phyloP scores from a whole-genome alignment of 371 early-diverging fungal genomes.

The Rhizopus microsporus region DNA sequence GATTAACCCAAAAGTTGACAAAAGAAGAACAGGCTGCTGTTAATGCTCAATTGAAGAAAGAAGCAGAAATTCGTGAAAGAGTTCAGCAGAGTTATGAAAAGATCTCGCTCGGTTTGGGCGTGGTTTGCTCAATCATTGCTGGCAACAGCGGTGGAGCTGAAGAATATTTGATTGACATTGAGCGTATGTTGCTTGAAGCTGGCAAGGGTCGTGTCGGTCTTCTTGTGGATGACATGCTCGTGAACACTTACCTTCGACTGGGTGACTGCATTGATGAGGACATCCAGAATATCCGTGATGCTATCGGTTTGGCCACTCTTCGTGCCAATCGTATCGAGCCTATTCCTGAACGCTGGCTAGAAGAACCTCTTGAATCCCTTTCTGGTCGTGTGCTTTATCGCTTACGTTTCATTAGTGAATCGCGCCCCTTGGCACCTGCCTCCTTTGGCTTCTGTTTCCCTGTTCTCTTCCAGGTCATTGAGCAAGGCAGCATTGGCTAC shows the following conservation, averaged over 20 bases:
- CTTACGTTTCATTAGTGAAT: conserved; percentile 71
- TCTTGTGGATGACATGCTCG: conserved; percentile 58
- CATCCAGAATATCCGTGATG: conserved; percentile 48
- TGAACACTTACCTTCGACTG: conserved; percentile 60
- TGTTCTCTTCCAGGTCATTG: conserved; percentile 69
- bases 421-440: conserved; percentile 65
- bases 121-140: conserved; percentile 62
- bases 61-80: conserved; percentile 67
- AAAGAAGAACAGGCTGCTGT: conserved; percentile 85
- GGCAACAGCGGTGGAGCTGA: conserved; percentile 59
- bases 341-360: conserved; percentile 72
- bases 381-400: conserved; percentile 73
- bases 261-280: conserved; percentile 54
- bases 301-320: conserved; percentile 69
- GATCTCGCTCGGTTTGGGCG: conserved; percentile 64
- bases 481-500: conserved; percentile 64
- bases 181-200: conserved; percentile 49
- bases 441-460: conserved; percentile 87
- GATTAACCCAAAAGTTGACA: conserved; percentile 59
- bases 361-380: conserved; percentile 66
- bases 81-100: conserved; percentile 58
- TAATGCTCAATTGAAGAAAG: conserved; percentile 74
- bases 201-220: conserved; percentile 56
- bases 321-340: conserved; percentile 64
- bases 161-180: conserved; percentile 49